Evolutionary conservation across 1,139 yeast genomes (phyloP), one percentile per base, ranked within the genome.

Genomic region (Taphrina confusa): DNA sequence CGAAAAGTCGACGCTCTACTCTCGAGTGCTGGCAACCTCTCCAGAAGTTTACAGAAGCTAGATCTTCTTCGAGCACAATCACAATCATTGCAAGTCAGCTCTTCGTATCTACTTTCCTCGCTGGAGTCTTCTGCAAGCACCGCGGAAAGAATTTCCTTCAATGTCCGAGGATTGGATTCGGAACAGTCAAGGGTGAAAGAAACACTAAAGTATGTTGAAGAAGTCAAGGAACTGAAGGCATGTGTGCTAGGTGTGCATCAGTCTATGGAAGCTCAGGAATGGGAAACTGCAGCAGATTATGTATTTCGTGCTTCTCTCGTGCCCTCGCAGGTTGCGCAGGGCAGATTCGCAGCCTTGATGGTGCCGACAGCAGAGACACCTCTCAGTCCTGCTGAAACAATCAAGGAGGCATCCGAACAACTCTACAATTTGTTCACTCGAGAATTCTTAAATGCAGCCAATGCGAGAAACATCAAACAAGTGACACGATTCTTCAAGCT

Each of bases 301-400:
- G 82, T 89, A 9, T 69, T 76, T 20, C 76, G 78, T 27, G 82
- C 83, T 8, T 74, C 80, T 22, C 68, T 75, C 27, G 73, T 87
- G 31, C 88, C 95, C 0, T 65, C 71, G 0, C 77, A 75, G 1
- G 69, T 80, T 12, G 70, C 87, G 22, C 75, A 72, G 11, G 91
- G 96, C n/a, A 76, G 80, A 61, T 90, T 85, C 72, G 92, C 96
- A 1, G 80, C 84, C 55, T 82, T 80, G 50, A 88, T 87, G 68
- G 92, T 92, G n/a, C 98, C 99, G 0, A 83, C 95, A 0, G 78
- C 87, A 6, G 95, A 88, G 59, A 79, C 90, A n/a, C 96, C 97
- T 0, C 95, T 88, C 61, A 75, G 80, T 57, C 97, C 98, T 0
- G 71, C 73, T 12, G 78, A 74, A 1, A 75, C 87, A 0, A 69